Conservation (phyloP, 2,329 filamentous ascomycete genomes). For the Mycosphaerella sp. region DNA sequence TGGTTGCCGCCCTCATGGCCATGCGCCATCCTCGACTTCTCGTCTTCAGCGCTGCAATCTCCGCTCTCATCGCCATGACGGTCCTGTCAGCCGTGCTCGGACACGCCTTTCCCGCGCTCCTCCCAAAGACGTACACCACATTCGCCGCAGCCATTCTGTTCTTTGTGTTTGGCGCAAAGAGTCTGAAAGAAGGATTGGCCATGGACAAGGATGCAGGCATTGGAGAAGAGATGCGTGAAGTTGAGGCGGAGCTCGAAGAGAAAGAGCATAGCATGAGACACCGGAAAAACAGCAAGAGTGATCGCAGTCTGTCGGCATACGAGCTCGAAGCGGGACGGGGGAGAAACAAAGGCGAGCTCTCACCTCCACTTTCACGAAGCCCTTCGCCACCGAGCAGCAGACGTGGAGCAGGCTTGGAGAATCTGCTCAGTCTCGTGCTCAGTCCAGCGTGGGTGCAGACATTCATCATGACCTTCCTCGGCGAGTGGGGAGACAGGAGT, state of each 20-base stretch:
- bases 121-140: constrained; percentile 86
- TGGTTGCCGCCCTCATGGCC: constrained; percentile 95
- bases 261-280: constrained; percentile 62
- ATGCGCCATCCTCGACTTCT: constrained; percentile 95
- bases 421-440: constrained; percentile 78
- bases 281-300: constrained; percentile 61
- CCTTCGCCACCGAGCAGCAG: constrained; percentile 26
- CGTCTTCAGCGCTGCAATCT: constrained; percentile 92
- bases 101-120: constrained; percentile 81
- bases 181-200: constrained; percentile 77
- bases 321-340: constrained; percentile 44
- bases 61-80: constrained; percentile 85
- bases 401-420: constrained; percentile 60
- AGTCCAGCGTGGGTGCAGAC: constrained; percentile 98
- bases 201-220: constrained; percentile 91
- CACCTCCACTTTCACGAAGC: constrained; percentile 26
- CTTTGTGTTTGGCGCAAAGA: constrained; percentile 77
- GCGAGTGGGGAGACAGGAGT: constrained; percentile 95
- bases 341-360: constrained; percentile 21
- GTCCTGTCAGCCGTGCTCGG: constrained; percentile 87
- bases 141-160: constrained; percentile 81
- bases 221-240: constrained; percentile 95
- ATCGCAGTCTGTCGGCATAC: constrained; percentile 54
- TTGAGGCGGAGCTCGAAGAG: constrained; percentile 87
- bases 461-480: constrained; percentile 97